Conservation (phyloP, 2,329 filamentous ascomycete genomes). For the Dactylellina sp. region DNA sequence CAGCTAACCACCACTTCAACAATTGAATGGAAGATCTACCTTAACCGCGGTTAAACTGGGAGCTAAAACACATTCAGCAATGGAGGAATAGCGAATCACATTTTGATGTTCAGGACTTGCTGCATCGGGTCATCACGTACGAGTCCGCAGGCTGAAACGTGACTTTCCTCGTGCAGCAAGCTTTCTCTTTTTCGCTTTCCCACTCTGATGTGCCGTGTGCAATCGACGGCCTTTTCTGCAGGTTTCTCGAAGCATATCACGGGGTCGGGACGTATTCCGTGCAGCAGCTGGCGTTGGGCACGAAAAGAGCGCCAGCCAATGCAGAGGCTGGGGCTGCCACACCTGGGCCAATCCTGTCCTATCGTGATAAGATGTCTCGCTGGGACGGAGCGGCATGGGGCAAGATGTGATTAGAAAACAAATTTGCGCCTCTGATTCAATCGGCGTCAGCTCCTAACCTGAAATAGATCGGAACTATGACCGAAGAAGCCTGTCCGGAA, state of each 20-base stretch:
- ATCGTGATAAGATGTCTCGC: conserved; percentile 57
- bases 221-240: conserved; percentile 22
- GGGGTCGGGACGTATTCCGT: conserved; percentile 24
- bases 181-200: conserved; percentile 36
- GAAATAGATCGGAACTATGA: conserved; percentile 47
- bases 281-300: conserved; percentile 13
- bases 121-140: conserved; percentile 45
- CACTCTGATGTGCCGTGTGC: too few relatives aligned
- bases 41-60: conserved; percentile 50
- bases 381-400: conserved; percentile 39
- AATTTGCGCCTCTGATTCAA: conserved; percentile 43
- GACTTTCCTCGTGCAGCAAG: conserved; percentile 50
- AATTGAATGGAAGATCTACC: conserved; percentile 47
- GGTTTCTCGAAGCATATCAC: conserved; percentile 55
- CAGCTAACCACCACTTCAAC: conserved; percentile 34
- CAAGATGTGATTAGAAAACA: conserved; percentile 54
- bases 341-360: conserved; percentile 38
- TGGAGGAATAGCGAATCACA: conserved; percentile 52
- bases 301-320: conserved; percentile 42
- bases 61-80: conserved; percentile 41
- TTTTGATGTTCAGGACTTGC: conserved; percentile 41
- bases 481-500: conserved; percentile 50
- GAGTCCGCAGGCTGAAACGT: conserved; percentile 55
- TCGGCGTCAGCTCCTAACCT: conserved; percentile 45
- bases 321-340: conserved; percentile 39